Percentiles rank a stretch among this genome's conserved stretches.
Evolutionary conservation across 2,329 filamentous ascomycete species (phyloP).

Genomic region (Colletotrichum siamense): DNA sequence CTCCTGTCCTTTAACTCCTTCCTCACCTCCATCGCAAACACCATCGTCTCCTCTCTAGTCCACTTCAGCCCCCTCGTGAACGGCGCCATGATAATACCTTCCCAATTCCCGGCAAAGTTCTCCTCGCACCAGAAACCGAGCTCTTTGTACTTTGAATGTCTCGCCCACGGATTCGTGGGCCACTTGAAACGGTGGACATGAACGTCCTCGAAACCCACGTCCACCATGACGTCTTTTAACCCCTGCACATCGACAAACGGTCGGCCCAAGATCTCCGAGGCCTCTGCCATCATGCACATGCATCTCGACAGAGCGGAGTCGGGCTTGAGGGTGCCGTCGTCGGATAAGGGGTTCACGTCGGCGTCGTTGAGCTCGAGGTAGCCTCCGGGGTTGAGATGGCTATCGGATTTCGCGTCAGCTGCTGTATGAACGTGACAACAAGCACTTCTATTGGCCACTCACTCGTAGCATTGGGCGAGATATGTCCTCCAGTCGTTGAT

Average conservation of each 20-base stretch:
- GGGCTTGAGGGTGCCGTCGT: constrained; percentile 38
- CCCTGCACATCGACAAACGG: constrained; percentile 47
- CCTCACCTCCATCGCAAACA: constrained; percentile 6
- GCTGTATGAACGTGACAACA: neutral
- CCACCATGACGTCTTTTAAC: constrained; percentile 41
- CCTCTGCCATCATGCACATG: constrained; percentile 39
- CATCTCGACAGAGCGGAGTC: constrained; percentile 35
- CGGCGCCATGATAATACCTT: constrained; percentile 22
- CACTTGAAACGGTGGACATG: constrained; percentile 51
- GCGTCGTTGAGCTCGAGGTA: constrained; percentile 38
- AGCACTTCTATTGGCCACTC: neutral
- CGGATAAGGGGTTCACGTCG: constrained; percentile 30
- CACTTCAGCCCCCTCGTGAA: constrained; percentile 5
- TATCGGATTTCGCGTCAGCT: neutral
- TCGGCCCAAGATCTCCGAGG: constrained; percentile 36
- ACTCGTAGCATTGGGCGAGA: constrained; percentile 49
- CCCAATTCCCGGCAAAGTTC: neutral
- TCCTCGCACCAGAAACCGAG: constrained; percentile 39
- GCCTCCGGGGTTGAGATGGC: constrained; percentile 43
- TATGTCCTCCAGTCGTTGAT: constrained; percentile 55
- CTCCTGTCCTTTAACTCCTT: constrained; percentile 26
- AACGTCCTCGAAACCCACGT: constrained; percentile 61
- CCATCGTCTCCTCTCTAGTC: neutral
- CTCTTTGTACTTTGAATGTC: constrained; percentile 55
- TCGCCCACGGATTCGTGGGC: constrained; percentile 57